phyloP scores from a whole-genome alignment of 768 basidiomycete genomes.

The Podaxis carcinomalis region DNA sequence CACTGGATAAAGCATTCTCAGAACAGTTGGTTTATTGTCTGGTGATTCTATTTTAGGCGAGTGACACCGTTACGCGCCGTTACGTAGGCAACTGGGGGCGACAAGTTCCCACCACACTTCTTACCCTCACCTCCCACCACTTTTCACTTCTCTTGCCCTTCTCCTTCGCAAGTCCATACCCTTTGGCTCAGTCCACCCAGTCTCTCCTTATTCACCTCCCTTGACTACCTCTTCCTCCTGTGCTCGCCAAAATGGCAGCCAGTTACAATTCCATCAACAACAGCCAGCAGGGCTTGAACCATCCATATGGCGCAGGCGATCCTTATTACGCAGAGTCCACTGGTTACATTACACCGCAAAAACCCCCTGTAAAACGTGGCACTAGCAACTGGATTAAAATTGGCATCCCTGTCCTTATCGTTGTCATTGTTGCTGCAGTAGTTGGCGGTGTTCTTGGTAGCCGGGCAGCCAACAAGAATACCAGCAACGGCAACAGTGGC shows the following conservation, averaged over 20 bases:
- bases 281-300: slow-evolving; percentile 6
- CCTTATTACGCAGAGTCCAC: slow-evolving; percentile 62
- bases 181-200: slow-evolving; percentile 2
- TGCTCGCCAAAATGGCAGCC: slow-evolving; percentile 7
- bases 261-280: slow-evolving; percentile 7
- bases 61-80: slow-evolving; percentile 1
- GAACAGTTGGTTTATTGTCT: neutral
- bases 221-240: neutral
- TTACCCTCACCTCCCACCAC: neutral
- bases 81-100: neutral
- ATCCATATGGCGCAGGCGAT: slow-evolving; percentile 39
- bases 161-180: neutral
- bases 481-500: slow-evolving; percentile 33
- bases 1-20: neutral
- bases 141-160: neutral
- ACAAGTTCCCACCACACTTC: neutral
- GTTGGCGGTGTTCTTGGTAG: slow-evolving; percentile 80
- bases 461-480: slow-evolving; percentile 37
- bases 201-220: slow-evolving; percentile 1
- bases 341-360: slow-evolving; percentile 56
- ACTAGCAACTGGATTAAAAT: slow-evolving; percentile 73
- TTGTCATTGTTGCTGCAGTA: slow-evolving; percentile 63
- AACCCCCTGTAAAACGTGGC: slow-evolving; percentile 39
- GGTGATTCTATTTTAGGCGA: neutral
- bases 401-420: slow-evolving; percentile 61